Evolutionary conservation across 148 eudicot genomes (phyloP).

Genomic region (Rhododendron ferrugineum): DNA sequence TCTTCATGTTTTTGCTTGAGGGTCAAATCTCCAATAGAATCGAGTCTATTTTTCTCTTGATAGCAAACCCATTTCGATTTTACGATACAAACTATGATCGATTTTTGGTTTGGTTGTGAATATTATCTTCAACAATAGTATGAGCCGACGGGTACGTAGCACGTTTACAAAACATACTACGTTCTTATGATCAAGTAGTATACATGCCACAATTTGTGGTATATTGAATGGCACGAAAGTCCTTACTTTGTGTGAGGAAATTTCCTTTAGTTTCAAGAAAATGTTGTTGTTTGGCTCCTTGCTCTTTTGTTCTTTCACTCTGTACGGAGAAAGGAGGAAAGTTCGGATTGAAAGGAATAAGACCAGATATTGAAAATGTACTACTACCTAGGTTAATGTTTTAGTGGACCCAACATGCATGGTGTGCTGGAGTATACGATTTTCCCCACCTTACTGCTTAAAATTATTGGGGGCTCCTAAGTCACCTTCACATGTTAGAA

Average conservation of each 20-base stretch:
- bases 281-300: background rate
- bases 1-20: no score
- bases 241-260: background rate
- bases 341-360: background rate
- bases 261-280: conserved; percentile 4
- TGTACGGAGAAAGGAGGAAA: background rate
- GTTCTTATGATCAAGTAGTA: background rate
- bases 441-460: background rate
- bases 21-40: no score
- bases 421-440: background rate
- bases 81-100: background rate
- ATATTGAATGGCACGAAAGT: background rate
- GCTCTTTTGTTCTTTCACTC: background rate
- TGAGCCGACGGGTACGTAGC: background rate
- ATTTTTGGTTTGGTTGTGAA: background rate
- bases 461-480: background rate
- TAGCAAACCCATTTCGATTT: background rate
- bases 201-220: background rate
- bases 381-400: background rate
- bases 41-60: background rate
- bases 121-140: background rate
- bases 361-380: background rate
- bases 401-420: background rate
- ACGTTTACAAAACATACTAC: background rate
- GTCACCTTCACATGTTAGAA: no score